Conservation (phyloP, 2,329 filamentous ascomycete species). For the Nemania abortiva region DNA sequence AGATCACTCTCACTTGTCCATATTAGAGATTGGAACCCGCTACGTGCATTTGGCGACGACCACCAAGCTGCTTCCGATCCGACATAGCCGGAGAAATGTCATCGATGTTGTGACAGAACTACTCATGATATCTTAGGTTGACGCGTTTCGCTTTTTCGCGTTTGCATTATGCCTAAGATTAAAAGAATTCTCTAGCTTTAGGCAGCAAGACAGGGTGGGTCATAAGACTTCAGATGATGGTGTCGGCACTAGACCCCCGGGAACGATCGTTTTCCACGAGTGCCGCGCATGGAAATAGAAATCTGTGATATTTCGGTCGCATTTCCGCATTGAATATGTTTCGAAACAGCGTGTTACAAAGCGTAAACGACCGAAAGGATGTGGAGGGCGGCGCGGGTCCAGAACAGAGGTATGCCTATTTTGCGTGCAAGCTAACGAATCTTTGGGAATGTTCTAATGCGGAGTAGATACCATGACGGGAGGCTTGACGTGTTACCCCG, state of each 20-base stretch:
- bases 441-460: neutral
- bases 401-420: neutral
- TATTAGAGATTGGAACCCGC: conserved; percentile 18
- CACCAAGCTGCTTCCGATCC: neutral
- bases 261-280: too few species aligned
- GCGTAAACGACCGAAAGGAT: neutral
- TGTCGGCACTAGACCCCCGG: neutral
- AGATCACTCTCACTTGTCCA: conserved; percentile 2
- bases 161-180: conserved; percentile 4
- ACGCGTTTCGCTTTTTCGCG: neutral
- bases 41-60: conserved; percentile 15
- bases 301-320: conserved; percentile 1
- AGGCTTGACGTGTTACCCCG: neutral
- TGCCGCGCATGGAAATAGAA: neutral
- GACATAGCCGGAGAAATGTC: neutral
- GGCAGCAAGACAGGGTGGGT: conserved; percentile 11
- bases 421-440: conserved; percentile 10
- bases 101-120: neutral
- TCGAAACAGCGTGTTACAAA: neutral
- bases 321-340: neutral
- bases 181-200: neutral
- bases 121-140: neutral
- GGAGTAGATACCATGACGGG: neutral
- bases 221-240: neutral
- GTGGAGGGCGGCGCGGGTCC: neutral